These are phyloP conservation scores for Camellia sinensis DNA, from an alignment of 148 eudicot species.

Conservation along the genomic window DNA sequence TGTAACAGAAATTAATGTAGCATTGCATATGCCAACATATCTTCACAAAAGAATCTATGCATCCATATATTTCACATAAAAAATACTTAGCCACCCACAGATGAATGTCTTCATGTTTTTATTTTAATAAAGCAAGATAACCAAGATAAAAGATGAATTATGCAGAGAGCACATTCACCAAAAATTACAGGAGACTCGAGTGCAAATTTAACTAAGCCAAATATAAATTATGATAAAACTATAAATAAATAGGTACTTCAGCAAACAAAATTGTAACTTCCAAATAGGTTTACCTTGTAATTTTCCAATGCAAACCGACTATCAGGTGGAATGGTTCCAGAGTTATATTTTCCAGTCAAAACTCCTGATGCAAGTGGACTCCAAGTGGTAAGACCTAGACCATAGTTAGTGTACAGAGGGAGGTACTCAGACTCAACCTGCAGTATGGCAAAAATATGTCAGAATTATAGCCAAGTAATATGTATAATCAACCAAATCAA, in stretches of 20 bases:
- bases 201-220: background rate
- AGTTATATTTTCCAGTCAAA: slow-evolving; percentile 80
- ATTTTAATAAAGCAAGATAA: no score
- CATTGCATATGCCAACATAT: no score
- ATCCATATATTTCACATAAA: no score
- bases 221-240: background rate
- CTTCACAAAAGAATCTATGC: no score
- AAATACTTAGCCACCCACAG: no score
- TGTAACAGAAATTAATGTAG: no score
- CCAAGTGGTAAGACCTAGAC: slow-evolving; percentile 96
- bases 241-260: background rate
- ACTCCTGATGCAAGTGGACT: slow-evolving; percentile 99
- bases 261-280: background rate
- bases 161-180: background rate
- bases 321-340: slow-evolving; percentile 62
- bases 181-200: background rate
- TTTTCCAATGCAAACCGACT: slow-evolving; percentile 92
- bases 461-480: background rate
- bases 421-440: slow-evolving; percentile 90
- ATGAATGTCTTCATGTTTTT: no score
- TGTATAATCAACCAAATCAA: no score
- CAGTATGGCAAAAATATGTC: slow-evolving; percentile 1
- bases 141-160: background rate
- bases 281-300: slow-evolving; percentile 59
- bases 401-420: slow-evolving; percentile 75